These are phyloP conservation scores for Lathyrus tuberosus DNA, from an alignment of 306 rosid species.

Conservation along the genomic window DNA sequence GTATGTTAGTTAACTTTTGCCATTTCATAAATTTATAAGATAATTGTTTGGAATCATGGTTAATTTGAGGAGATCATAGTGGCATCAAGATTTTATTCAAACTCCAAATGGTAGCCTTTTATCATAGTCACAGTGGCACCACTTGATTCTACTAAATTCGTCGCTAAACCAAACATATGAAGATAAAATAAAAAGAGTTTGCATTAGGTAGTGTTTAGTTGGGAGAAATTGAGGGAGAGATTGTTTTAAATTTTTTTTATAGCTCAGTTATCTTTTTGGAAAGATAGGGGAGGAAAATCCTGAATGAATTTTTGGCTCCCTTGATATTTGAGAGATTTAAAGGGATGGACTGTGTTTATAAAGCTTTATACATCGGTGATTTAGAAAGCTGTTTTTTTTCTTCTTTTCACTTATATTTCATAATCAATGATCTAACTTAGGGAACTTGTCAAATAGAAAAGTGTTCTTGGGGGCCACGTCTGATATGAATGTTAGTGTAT, in stretches of 20 bases:
- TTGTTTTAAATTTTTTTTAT: neutral
- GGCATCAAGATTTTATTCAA: neutral
- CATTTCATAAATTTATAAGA: neutral
- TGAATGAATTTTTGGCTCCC: neutral
- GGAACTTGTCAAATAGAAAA: neutral
- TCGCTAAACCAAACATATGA: neutral
- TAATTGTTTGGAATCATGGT: neutral
- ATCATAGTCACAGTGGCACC: neutral
- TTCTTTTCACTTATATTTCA: neutral
- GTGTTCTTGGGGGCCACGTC: neutral
- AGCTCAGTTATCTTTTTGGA: neutral
- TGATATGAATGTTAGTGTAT: constrained; percentile 9
- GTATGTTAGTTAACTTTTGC: constrained; percentile 1
- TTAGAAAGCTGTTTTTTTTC: neutral
- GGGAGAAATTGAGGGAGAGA: neutral
- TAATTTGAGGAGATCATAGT: neutral
- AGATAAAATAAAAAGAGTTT: constrained; percentile 1
- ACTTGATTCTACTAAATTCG: neutral
- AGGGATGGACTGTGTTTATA: neutral
- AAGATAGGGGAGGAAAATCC: neutral
- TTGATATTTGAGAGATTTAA: neutral
- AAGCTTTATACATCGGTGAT: neutral
- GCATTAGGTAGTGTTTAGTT: neutral
- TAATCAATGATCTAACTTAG: neutral
- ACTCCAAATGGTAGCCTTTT: neutral